These are phyloP conservation scores for Acacia pycnantha DNA, from an alignment of 331 rosid species.

Conservation along the genomic window DNA sequence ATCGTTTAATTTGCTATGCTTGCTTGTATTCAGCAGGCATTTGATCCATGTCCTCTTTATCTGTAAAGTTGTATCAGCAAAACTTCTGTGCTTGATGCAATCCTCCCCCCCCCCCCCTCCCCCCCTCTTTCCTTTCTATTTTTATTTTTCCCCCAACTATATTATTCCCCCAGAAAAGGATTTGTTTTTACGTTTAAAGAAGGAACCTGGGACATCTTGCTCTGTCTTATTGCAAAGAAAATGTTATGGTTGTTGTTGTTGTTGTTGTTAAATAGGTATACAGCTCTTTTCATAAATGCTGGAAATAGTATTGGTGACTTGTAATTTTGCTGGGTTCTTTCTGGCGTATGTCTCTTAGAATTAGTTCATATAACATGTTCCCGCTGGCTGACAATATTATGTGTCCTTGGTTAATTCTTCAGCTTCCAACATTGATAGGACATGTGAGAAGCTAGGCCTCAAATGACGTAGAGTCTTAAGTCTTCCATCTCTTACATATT, in stretches of 20 bases:
- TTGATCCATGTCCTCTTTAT: background rate
- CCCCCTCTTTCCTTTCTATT: too few species aligned
- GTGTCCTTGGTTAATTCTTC: background rate
- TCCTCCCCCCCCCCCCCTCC: too few species aligned
- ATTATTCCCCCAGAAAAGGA: background rate
- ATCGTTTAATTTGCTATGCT: background rate
- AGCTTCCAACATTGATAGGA: background rate
- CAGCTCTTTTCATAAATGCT: too few species aligned
- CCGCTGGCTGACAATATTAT: background rate
- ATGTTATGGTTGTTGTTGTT: background rate
- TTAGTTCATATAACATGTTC: background rate
- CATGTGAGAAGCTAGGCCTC: background rate
- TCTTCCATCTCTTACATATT: background rate
- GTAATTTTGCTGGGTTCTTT: background rate
- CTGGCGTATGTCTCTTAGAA: background rate
- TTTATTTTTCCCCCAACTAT: background rate
- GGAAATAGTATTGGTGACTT: background rate
- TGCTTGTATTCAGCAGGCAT: background rate
- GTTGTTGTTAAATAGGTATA: background rate
- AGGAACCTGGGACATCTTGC: background rate
- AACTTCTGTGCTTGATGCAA: background rate
- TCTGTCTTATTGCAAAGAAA: background rate
- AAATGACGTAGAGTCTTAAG: background rate
- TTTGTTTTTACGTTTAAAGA: background rate
- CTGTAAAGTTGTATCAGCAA: background rate